These are phyloP conservation scores for Talaromyces borbonicus DNA, from an alignment of 495 filamentous ascomycete genomes.

Conservation along the genomic window DNA sequence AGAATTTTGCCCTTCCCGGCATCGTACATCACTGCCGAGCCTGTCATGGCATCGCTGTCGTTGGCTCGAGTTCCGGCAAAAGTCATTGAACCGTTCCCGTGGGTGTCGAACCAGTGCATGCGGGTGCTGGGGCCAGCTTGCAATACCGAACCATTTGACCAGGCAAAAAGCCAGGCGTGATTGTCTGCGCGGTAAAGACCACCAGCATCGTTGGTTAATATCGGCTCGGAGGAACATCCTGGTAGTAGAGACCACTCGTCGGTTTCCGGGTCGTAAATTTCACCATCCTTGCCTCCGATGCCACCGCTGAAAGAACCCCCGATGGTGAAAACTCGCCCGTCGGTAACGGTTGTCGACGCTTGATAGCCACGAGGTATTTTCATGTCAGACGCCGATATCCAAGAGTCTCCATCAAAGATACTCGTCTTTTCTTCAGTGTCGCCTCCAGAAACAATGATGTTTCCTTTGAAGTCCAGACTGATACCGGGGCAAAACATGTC, in stretches of 20 bases:
- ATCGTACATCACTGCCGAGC: slow-evolving; percentile 48
- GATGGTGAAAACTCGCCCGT: slow-evolving; percentile 50
- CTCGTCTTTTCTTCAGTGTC: slow-evolving; percentile 32
- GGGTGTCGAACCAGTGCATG: slow-evolving; percentile 50
- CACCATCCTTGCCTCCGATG: slow-evolving; percentile 40
- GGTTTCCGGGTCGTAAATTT: slow-evolving; percentile 37
- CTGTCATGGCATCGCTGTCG: slow-evolving; percentile 44
- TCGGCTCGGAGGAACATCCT: slow-evolving; percentile 28
- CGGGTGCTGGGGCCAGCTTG: slow-evolving; percentile 45
- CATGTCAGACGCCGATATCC: slow-evolving; percentile 30
- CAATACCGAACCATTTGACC: slow-evolving; percentile 45
- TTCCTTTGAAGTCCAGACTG: slow-evolving; percentile 38
- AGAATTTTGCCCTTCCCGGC: slow-evolving; percentile 45
- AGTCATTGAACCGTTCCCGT: slow-evolving; percentile 25
- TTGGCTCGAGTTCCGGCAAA: slow-evolving; percentile 22
- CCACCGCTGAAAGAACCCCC: slow-evolving; percentile 47
- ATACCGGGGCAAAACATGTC: slow-evolving; percentile 59
- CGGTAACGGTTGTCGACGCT: slow-evolving; percentile 37
- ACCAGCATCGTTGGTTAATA: slow-evolving; percentile 41
- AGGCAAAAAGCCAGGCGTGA: slow-evolving; percentile 53
- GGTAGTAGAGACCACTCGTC: slow-evolving; percentile 29
- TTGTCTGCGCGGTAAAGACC: slow-evolving; percentile 41
- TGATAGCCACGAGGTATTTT: slow-evolving; percentile 48
- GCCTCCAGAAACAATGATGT: slow-evolving; percentile 46
- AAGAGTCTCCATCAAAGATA: slow-evolving; percentile 31